Evolutionary conservation across 345 rosid species (phyloP), one percentile per base, ranked within the genome.

Genomic region (Bruguiera gymnorhiza): DNA sequence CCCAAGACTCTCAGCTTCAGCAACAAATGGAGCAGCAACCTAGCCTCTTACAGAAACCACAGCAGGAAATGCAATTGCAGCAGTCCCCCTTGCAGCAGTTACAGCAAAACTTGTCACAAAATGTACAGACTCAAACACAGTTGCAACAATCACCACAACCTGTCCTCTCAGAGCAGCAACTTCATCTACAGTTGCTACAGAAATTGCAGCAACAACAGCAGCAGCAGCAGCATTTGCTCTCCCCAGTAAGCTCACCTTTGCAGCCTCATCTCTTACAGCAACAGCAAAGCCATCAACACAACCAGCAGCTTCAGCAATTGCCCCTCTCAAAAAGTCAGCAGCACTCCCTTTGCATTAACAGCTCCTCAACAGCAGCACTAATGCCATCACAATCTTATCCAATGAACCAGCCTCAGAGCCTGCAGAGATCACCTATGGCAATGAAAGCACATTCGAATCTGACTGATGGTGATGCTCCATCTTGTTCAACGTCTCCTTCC

Each of bases 401-500:
- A 70, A 75, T 67, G 71, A 88, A 73, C 83, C 96, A 82, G 61
- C 79, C 78, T 23, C 93, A 81, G 60, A 82, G 75, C 65, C 86
- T 81, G 78, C 87, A 82, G 77, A 86, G 85, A 60, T 76, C 82
- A 61, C 78, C 80, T 46, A 71, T 72, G 46, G 72, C 81, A 63
- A 75, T 86, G 73, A 87, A 81, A 81, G 86, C 87, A 60, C 86
- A 81, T 72, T 89, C 96, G 59, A 83, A 82, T 52, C 82, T 86
- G 57, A 89, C 97, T 10, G 97, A 91, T 73, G 97, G 93, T 76
- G 97, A 95, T 66, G 88, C 91, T 68, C 99, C 97, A 70, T 92
- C 99, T 59, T 95, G 96, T 80, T 89, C 96, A 51, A 92, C 97
- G 75, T 95, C 99, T 19, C 99, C 99, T 64, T 95, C 97, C 46